Conservation (phyloP, 2,329 filamentous ascomycete species). For the Dryadomyces sulphureus region DNA sequence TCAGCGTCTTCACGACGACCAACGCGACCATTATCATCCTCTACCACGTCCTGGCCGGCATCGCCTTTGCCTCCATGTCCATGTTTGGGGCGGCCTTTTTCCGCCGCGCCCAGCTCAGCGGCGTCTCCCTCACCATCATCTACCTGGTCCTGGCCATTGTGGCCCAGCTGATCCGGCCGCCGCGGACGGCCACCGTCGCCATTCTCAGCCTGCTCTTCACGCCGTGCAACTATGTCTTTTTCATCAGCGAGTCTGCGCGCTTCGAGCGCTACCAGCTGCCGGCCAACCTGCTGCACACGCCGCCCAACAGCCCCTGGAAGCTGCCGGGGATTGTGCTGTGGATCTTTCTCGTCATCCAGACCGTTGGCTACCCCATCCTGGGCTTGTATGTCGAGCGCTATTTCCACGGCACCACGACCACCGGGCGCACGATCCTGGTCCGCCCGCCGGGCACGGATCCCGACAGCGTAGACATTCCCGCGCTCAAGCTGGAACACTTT, state of each 20-base stretch:
- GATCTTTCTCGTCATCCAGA: slow-evolving; percentile 64
- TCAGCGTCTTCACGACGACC: slow-evolving; percentile 50
- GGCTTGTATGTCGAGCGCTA: slow-evolving; percentile 59
- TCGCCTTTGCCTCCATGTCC: slow-evolving; percentile 66
- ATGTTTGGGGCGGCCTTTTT: slow-evolving; percentile 75
- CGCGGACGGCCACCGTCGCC: slow-evolving; percentile 47
- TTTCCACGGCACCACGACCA: slow-evolving; percentile 60
- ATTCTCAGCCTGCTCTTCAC: slow-evolving; percentile 66
- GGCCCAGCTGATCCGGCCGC: slow-evolving; percentile 56
- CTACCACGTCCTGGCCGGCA: slow-evolving; percentile 61
- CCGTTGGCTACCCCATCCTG: slow-evolving; percentile 60
- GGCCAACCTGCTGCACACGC: slow-evolving; percentile 44
- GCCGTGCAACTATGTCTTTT: slow-evolving; percentile 78
- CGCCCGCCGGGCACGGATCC: slow-evolving; percentile 17
- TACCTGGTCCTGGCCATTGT: slow-evolving; percentile 67
- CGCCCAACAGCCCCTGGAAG: slow-evolving; percentile 51
- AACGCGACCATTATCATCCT: slow-evolving; percentile 52
- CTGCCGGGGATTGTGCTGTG: slow-evolving; percentile 64
- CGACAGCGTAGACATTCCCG: slow-evolving; percentile 18
- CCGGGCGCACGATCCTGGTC: slow-evolving; percentile 37
- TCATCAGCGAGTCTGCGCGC: slow-evolving; percentile 59
- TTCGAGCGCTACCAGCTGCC: slow-evolving; percentile 50
- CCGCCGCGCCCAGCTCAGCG: slow-evolving; percentile 73
- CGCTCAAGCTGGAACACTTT: slow-evolving; percentile 58
- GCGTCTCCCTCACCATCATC: slow-evolving; percentile 61